phyloP scores from a whole-genome alignment of 768 basidiomycete genomes.

The Boletus sp. region DNA sequence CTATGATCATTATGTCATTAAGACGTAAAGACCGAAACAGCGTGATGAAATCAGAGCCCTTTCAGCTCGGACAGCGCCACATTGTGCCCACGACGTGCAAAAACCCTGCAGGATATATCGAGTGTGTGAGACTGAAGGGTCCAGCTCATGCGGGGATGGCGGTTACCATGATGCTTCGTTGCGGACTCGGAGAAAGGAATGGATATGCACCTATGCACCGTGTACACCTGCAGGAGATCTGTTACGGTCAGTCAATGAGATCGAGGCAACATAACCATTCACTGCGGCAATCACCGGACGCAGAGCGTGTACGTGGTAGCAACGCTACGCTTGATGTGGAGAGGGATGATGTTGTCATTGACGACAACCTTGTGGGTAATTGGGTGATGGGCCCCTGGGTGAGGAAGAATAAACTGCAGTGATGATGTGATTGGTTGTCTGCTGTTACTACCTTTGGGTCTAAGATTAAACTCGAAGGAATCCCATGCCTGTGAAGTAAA shows the following conservation, averaged over 20 bases:
- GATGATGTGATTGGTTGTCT: constrained; percentile 1
- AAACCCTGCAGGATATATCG: constrained; percentile 2
- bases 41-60: not conserved
- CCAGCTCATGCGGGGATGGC: not conserved
- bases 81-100: not conserved
- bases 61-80: not conserved
- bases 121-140: not conserved
- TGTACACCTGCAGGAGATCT: constrained; percentile 1
- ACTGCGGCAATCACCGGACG: constrained; percentile 15
- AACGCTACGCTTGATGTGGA: not conserved
- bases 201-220: not conserved
- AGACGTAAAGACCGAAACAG: constrained; percentile 11
- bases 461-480: constrained; percentile 4
- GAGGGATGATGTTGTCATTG: constrained; percentile 9
- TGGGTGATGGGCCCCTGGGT: not conserved
- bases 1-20: not conserved
- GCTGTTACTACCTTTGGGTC: not conserved
- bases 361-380: constrained; percentile 6
- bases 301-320: not conserved
- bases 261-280: not conserved
- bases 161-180: constrained; percentile 10
- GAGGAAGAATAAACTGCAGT: not conserved
- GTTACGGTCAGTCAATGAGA: not conserved
- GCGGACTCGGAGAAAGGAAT: not conserved
- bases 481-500: not conserved